Evolutionary conservation across 345 rosid species (phyloP).

Genomic region (Ceriops tagal): DNA sequence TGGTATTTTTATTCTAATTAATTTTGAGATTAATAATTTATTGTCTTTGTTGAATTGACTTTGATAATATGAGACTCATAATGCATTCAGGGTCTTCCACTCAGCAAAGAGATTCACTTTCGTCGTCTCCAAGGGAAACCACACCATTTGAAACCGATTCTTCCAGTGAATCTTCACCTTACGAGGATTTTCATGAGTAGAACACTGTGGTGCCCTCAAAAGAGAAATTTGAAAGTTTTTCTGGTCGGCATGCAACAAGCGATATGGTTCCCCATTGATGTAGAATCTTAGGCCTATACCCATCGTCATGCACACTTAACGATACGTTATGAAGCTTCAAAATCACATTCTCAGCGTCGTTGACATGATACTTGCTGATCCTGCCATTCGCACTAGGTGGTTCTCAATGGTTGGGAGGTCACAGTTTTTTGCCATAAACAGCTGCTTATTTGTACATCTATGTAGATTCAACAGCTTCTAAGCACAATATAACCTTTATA

Average conservation of each 20-base stretch:
- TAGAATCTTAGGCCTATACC: background rate
- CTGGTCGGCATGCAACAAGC: background rate
- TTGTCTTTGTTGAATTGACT: background rate
- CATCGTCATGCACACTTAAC: background rate
- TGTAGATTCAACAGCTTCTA: constrained; percentile 13
- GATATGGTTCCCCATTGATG: background rate
- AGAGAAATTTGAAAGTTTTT: constrained; percentile 4
- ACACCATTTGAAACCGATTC: constrained; percentile 68
- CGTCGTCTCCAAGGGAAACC: constrained; percentile 73
- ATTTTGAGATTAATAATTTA: no score
- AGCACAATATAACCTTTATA: constrained; percentile 13
- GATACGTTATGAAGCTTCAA: background rate
- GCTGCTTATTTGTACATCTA: constrained; percentile 17
- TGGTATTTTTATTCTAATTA: no score
- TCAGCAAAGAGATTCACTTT: constrained; percentile 65
- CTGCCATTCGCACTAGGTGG: background rate
- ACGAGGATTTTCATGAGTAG: constrained; percentile 69
- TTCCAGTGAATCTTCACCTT: constrained; percentile 75
- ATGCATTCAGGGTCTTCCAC: constrained; percentile 66
- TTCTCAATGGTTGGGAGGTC: background rate
- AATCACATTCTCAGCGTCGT: no score
- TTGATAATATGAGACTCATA: background rate
- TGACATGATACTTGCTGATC: no score
- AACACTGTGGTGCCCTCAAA: background rate
- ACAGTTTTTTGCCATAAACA: background rate